Evolutionary conservation across 1,284 basidiomycete genomes (phyloP).

Genomic region (Ustilago lituana): DNA sequence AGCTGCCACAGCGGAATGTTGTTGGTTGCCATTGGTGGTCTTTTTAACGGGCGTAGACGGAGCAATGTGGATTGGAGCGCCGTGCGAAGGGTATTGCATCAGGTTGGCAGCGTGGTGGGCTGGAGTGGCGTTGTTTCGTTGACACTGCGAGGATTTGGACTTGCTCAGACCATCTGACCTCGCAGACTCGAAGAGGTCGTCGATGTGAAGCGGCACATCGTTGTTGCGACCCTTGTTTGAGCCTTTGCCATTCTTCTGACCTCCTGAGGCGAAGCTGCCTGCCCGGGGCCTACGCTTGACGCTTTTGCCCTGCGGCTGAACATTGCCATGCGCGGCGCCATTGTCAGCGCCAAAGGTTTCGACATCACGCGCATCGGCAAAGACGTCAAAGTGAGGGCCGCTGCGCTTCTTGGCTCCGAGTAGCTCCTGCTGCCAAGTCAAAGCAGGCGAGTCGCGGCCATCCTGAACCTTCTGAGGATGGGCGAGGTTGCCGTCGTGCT

Average conservation of each 20-base stretch:
- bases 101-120: too few species aligned
- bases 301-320: constrained; percentile 14
- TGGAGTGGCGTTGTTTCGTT: constrained; percentile 20
- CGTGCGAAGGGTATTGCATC: constrained; percentile 31
- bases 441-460: constrained; percentile 37
- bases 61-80: constrained; percentile 41
- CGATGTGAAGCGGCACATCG: constrained; percentile 43
- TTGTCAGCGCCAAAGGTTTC: constrained; percentile 51
- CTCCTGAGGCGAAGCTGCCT: constrained; percentile 44
- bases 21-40: constrained; percentile 22
- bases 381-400: constrained; percentile 56
- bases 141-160: constrained; percentile 25
- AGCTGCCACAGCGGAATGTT: constrained; percentile 38
- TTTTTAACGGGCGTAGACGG: constrained; percentile 48
- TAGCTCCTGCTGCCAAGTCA: constrained; percentile 60
- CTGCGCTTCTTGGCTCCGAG: constrained; percentile 45
- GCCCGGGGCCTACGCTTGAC: constrained; percentile 34
- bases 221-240: constrained; percentile 24
- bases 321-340: constrained; percentile 6
- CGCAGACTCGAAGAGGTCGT: constrained; percentile 45
- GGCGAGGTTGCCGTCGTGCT: constrained; percentile 48
- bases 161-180: constrained; percentile 23
- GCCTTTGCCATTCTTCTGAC: constrained; percentile 23
- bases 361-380: constrained; percentile 55
- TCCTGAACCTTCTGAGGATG: constrained; percentile 44